Evolutionary conservation across 495 filamentous ascomycete genomes (phyloP), one percentile per base, ranked within the genome.

Genomic region (Aspergillus ostianus): DNA sequence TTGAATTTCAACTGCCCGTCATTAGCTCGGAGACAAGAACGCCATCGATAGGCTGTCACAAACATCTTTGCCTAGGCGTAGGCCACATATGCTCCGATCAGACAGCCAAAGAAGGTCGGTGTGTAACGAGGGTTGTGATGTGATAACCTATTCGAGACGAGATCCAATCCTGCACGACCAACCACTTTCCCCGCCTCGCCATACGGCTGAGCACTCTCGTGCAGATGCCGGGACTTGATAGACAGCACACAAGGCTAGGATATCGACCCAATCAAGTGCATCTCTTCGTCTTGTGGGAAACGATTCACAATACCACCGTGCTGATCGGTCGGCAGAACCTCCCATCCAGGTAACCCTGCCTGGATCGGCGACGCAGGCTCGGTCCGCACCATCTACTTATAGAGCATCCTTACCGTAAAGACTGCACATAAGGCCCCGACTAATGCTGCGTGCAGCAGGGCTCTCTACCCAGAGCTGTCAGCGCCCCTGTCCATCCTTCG

Each of bases 251-350:
- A 49, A 10, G 47, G 23, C 47, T 49, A 17, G 47, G 36, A 13
- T 12, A 41, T 4, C 36, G 36, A 41, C 21, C 56, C 45, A 51
- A 58, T 51, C 57, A 53, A 10, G 47, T 12, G 17, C 44, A 36
- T 9, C 20, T 41, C 19, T 52, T 23, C 41, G n/a, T 44, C 27
- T 18, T 10, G 46, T 21, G 36, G 41, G 17, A 21, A 52, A 26
- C 23, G 23, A 26, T 4, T 26, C 23, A 26, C 10, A 18, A 49
- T 44, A 27, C 21, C 50, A 20, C 47, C n/a, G 6, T n/a, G 57
- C 57, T 47, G 57, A 59, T 59, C 57, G 15, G 26, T 59, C 57
- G 57, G 57, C 36, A 29, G 57, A 47, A 53, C 41, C 36, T 12
- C 57, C 57, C 48, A 53, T 59, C 57, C 20, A 47, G 50, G 50